Conservation (phyloP, 371 early-diverging fungal genomes). For the Mucor velutinosus region DNA sequence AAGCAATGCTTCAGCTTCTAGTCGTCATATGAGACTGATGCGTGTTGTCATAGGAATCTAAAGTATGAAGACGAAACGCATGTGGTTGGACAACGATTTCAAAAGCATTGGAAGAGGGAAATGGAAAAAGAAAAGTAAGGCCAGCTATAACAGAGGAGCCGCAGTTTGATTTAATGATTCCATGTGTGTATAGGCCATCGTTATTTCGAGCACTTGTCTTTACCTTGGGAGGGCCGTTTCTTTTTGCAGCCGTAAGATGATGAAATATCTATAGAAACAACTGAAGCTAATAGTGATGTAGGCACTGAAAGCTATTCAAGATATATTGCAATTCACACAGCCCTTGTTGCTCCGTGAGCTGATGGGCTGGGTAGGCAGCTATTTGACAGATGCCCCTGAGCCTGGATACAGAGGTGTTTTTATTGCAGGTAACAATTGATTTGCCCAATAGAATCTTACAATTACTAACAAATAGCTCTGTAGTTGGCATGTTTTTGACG, state of each 20-base stretch:
- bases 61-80: conserved; percentile 66
- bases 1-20: background rate
- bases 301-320: conserved; percentile 80
- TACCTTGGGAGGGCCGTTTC: conserved; percentile 74
- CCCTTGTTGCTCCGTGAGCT: conserved; percentile 79
- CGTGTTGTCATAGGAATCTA: conserved; percentile 48
- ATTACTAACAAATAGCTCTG: background rate
- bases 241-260: conserved; percentile 54
- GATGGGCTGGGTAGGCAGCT: conserved; percentile 72
- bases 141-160: too few species aligned
- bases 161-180: too few species aligned
- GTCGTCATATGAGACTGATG: background rate
- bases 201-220: conserved; percentile 65
- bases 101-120: conserved; percentile 72
- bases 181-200: conserved; percentile 57
- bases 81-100: conserved; percentile 65
- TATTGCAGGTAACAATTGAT: conserved; percentile 37
- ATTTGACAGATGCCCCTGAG: conserved; percentile 49
- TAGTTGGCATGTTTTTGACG: conserved; percentile 75
- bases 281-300: background rate
- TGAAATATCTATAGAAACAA: background rate
- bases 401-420: conserved; percentile 67
- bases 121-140: conserved; percentile 57
- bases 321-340: conserved; percentile 82
- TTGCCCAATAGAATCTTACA: background rate